These are phyloP conservation scores for Prunus davidiana DNA, from an alignment of 306 rosid genomes.

Conservation along the genomic window DNA sequence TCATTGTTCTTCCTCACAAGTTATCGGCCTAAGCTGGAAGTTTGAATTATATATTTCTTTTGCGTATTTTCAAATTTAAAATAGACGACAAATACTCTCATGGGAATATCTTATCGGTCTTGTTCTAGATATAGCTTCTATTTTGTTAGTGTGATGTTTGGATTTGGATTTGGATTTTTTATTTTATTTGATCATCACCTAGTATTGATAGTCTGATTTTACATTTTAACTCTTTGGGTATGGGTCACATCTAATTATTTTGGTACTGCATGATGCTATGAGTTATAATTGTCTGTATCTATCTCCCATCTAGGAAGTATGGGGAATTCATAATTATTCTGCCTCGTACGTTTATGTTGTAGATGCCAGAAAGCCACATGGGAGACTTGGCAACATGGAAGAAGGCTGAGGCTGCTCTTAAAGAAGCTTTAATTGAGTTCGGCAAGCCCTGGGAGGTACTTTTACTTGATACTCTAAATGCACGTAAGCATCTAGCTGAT, in stretches of 20 bases:
- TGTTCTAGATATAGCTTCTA: not conserved
- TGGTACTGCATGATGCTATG: no score
- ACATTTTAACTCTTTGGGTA: no score
- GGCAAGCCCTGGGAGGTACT: slow-evolving; percentile 89
- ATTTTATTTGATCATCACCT: no score
- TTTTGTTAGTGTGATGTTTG: not conserved
- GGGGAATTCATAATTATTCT: not conserved
- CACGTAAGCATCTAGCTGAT: not conserved
- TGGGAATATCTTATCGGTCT: not conserved
- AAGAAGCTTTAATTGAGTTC: slow-evolving; percentile 76
- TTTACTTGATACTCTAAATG: not conserved
- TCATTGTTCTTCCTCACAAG: not conserved
- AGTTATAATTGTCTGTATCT: no score
- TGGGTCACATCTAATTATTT: no score
- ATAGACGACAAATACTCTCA: not conserved
- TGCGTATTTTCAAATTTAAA: not conserved
- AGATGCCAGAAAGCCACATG: slow-evolving; percentile 87
- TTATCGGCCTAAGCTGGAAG: not conserved
- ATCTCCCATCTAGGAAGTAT: not conserved
- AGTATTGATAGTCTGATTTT: no score
- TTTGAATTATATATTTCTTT: not conserved
- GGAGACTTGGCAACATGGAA: slow-evolving; percentile 87
- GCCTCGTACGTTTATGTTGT: not conserved
- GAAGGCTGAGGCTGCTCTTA: slow-evolving; percentile 83
- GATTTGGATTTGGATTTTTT: no score